Percentiles rank a stretch among this genome's conserved stretches.
These are phyloP conservation scores for Colletotrichum caudatum DNA, from an alignment of 2,329 filamentous ascomycete species.

Conservation along the genomic window DNA sequence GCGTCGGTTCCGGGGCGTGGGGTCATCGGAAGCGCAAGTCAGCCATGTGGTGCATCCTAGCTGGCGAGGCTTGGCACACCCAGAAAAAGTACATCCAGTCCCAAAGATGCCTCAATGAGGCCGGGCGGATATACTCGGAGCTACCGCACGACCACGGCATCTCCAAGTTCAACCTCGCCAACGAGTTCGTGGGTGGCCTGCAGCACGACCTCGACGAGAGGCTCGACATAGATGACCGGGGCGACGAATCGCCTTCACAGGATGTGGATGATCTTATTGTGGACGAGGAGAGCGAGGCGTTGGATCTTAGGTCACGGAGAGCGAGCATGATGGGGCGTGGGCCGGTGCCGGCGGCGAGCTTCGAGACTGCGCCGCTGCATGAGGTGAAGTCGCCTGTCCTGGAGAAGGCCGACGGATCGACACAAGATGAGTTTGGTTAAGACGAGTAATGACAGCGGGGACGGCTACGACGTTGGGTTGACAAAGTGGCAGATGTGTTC, in stretches of 20 bases:
- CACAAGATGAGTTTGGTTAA: constrained; percentile 43
- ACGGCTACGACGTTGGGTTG: background rate
- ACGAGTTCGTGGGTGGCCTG: constrained; percentile 64
- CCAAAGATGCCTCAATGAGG: constrained; percentile 80
- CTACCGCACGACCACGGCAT: constrained; percentile 65
- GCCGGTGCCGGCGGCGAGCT: constrained; percentile 51
- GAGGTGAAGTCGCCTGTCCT: constrained; percentile 35
- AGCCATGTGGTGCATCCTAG: constrained; percentile 87
- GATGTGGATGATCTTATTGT: constrained; percentile 57
- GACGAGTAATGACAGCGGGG: constrained; percentile 5
- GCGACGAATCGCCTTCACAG: constrained; percentile 46
- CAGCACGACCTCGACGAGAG: constrained; percentile 63
- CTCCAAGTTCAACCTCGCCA: constrained; percentile 62
- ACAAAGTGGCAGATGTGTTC: constrained; percentile 23
- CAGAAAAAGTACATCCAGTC: constrained; percentile 83
- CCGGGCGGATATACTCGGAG: constrained; percentile 66
- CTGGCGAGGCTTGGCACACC: constrained; percentile 85
- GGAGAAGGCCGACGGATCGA: constrained; percentile 36
- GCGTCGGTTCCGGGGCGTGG: constrained; percentile 70
- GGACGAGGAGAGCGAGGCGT: constrained; percentile 66
- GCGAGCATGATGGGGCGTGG: constrained; percentile 65
- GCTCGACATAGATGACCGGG: constrained; percentile 51
- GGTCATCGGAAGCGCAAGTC: constrained; percentile 85
- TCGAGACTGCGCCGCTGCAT: constrained; percentile 66
- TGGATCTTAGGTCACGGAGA: constrained; percentile 66